Base-by-base conservation (phyloP, 1,139 yeast species). In the Blastobotrys aristatus region DNA sequence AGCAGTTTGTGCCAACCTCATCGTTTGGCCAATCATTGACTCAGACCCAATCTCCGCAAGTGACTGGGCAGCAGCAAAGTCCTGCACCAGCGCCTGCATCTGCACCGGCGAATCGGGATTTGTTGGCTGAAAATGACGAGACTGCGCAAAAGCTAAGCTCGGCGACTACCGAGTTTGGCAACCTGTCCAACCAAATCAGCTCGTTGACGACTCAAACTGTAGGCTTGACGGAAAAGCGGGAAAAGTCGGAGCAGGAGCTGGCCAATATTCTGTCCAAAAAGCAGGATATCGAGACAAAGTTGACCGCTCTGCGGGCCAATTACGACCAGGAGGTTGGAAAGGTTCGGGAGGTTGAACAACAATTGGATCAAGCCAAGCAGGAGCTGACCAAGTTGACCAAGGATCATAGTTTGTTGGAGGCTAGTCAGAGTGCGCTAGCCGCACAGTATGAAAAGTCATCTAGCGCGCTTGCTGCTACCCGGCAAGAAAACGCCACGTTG, bases 161-260 rank as follows among this genome's bases (percentile, higher is more conserved):
- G 53, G 90, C 95, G 2, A 81, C 94, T 14, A 79, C 92, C 2
- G 96, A 88, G 57, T 76, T 87, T 64, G 96, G 96, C 16, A 88
- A 90, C 58, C 74, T 85, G 43, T 84, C 95, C 1, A 87, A 84
- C 59, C 96, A 90, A 68, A 82, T 88, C 52, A 81, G 80, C 52
- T 84, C 96, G 0, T 73, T 89, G 55, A 76, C 89, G 1, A 69
- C 76, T 18, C 96, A 90, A 67, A 85, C 95, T 1, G 72, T 84
- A 0, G 76, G 74, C 16, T 73, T 86, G 30, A 82, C 80, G 53
- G 84, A 80, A 30, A 85, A 83, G 67, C 83, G 88, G 54, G 72
- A 78, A 21, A 76, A 80, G 52, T 88, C 95, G 0, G 90, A 84
- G 59, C 79, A 77, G 50, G 97, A 92, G 59, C 74, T 90, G 49